These are phyloP conservation scores for Picochlorum sp. DNA, from an alignment of 139 green algal genomes.

Conservation along the genomic window DNA sequence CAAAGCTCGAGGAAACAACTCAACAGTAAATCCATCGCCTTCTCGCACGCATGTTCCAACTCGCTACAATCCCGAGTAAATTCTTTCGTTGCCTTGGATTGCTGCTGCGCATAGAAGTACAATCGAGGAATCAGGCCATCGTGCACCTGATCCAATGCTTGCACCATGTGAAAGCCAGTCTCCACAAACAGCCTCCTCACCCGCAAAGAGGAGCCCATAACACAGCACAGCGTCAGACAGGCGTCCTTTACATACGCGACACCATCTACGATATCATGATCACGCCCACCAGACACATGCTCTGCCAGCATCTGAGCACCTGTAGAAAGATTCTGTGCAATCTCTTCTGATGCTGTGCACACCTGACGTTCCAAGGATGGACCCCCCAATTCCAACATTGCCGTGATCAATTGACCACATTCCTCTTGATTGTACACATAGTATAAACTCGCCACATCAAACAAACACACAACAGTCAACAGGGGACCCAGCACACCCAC, in stretches of 20 bases:
- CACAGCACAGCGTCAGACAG: constrained; percentile 42
- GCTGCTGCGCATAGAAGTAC: neutral
- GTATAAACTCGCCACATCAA: neutral
- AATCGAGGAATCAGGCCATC: constrained; percentile 16
- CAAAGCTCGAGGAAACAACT: neutral
- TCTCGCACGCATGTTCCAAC: constrained; percentile 19
- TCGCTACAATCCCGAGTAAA: neutral
- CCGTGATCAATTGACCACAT: too few species aligned
- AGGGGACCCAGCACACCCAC: neutral
- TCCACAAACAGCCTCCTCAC: constrained; percentile 38
- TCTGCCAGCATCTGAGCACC: neutral
- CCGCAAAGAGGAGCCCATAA: constrained; percentile 40
- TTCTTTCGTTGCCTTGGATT: neutral
- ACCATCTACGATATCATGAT: constrained; percentile 39
- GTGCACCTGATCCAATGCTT: constrained; percentile 19
- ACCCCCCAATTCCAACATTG: too few species aligned
- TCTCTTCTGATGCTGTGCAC: too few species aligned
- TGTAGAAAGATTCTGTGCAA: too few species aligned
- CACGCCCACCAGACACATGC: neutral
- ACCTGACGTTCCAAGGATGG: too few species aligned
- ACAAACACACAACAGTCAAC: neutral
- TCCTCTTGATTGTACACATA: neutral
- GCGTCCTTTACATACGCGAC: constrained; percentile 57
- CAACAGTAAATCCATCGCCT: constrained; percentile 35
- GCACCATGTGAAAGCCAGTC: constrained; percentile 2